phyloP scores from a whole-genome alignment of 1,284 basidiomycete genomes.

The Cystobasidium slooffiae region DNA sequence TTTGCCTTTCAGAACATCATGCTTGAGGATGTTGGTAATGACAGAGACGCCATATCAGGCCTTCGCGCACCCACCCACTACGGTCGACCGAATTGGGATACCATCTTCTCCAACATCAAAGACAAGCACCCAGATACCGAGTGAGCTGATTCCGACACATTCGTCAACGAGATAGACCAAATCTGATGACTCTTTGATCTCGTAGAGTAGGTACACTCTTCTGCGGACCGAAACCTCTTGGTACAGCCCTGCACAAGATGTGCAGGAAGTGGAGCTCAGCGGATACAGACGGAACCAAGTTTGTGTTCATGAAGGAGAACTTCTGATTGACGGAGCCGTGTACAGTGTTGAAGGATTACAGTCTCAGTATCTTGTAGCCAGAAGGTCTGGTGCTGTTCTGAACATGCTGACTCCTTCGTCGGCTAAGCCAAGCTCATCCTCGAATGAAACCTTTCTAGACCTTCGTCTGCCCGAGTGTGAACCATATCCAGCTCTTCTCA shows the following conservation, averaged over 20 bases:
- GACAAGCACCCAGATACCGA: conserved; percentile 39
- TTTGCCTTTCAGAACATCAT: conserved; percentile 2
- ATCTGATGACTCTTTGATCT: background rate
- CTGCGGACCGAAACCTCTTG: conserved; percentile 60
- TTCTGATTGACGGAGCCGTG: background rate
- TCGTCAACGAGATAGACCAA: no score
- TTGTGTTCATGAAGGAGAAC: conserved; percentile 76
- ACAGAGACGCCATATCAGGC: conserved; percentile 82
- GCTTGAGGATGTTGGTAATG: conserved; percentile 83
- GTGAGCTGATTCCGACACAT: conserved; percentile 20
- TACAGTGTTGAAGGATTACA: background rate
- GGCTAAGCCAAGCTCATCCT: conserved; percentile 3
- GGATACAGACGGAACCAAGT: conserved; percentile 68
- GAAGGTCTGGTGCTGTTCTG: background rate
- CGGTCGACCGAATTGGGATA: conserved; percentile 82
- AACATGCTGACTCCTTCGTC: conserved; percentile 21
- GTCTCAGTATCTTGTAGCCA: background rate
- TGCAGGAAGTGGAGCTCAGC: conserved; percentile 83
- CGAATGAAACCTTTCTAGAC: conserved; percentile 7
- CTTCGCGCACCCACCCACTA: conserved; percentile 89
- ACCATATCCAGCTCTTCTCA: background rate
- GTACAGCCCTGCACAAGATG: conserved; percentile 71
- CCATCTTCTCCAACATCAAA: conserved; percentile 18
- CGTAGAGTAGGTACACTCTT: conserved; percentile 2
- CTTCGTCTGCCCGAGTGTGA: background rate